phyloP scores from a whole-genome alignment of 1,139 yeast genomes.

The Debaryomyces sp. region DNA sequence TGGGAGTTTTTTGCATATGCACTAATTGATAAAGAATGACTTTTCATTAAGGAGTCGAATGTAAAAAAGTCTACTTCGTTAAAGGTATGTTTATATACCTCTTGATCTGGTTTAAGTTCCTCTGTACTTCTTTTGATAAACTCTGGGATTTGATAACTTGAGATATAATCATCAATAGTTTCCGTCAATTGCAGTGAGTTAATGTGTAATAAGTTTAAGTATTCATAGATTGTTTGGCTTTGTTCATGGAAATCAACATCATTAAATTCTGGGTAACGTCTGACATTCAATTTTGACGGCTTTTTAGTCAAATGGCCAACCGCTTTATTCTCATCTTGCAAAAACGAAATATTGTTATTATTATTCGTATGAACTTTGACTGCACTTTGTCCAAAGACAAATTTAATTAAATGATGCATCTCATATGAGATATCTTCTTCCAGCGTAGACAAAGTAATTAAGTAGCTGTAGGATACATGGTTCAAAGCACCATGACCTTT shows the following conservation, averaged over 20 bases:
- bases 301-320: neutral
- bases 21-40: neutral
- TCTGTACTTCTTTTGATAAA: neutral
- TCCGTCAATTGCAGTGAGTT: constrained; percentile 19
- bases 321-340: neutral
- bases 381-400: constrained; percentile 3
- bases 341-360: neutral
- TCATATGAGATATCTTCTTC: constrained; percentile 6
- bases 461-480: constrained; percentile 16
- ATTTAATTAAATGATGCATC: neutral
- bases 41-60: neutral
- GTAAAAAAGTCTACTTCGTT: neutral
- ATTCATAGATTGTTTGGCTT: constrained; percentile 19
- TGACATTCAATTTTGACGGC: neutral
- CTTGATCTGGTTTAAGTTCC: neutral
- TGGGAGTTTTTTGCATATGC: neutral
- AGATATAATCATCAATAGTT: constrained; percentile 17
- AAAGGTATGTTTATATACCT: neutral
- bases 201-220: constrained; percentile 19
- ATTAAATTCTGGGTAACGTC: neutral
- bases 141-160: constrained; percentile 16
- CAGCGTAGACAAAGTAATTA: constrained; percentile 11
- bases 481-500: constrained; percentile 25
- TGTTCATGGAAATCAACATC: neutral
- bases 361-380: constrained; percentile 3